These are phyloP conservation scores for Chytriomyces hyalinus DNA, from an alignment of 192 early-diverging fungal species.

Conservation along the genomic window DNA sequence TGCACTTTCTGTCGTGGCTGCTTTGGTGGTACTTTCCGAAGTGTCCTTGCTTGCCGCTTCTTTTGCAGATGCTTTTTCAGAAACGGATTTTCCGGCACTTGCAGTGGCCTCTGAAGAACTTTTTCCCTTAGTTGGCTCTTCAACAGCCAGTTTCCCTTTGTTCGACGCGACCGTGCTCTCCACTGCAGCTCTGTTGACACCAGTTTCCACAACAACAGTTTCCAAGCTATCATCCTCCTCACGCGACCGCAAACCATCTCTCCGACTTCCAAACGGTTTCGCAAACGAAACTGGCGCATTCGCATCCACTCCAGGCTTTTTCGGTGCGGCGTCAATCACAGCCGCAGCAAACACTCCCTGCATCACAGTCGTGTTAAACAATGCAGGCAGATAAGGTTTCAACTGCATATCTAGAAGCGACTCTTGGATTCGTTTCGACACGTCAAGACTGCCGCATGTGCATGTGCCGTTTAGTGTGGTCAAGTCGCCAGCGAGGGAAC, in stretches of 20 bases:
- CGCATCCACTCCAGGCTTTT: not conserved
- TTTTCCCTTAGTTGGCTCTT: not conserved
- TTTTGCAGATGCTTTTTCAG: no score
- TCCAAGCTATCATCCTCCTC: not conserved
- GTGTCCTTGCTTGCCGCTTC: not conserved
- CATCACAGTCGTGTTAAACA: conserved; percentile 2
- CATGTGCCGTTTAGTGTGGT: conserved; percentile 5
- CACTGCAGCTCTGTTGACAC: not conserved
- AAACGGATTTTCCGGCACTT: no score
- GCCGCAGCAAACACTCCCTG: not conserved
- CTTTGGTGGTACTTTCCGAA: not conserved
- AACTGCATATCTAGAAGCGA: conserved; percentile 2
- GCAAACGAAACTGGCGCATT: not conserved
- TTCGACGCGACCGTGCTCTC: not conserved
- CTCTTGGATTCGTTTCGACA: not conserved
- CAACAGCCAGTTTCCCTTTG: no score
- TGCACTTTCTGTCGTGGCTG: not conserved
- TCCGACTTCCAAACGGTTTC: not conserved
- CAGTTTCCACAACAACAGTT: not conserved
- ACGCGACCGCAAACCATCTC: not conserved
- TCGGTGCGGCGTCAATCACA: not conserved
- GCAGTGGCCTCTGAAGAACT: not conserved
- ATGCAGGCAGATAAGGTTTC: not conserved
- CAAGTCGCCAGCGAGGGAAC: conserved; percentile 3
- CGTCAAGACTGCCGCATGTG: not conserved